Evolutionary conservation across 129 eudicot species (phyloP).

Genomic region (Flaveria trinervia): DNA sequence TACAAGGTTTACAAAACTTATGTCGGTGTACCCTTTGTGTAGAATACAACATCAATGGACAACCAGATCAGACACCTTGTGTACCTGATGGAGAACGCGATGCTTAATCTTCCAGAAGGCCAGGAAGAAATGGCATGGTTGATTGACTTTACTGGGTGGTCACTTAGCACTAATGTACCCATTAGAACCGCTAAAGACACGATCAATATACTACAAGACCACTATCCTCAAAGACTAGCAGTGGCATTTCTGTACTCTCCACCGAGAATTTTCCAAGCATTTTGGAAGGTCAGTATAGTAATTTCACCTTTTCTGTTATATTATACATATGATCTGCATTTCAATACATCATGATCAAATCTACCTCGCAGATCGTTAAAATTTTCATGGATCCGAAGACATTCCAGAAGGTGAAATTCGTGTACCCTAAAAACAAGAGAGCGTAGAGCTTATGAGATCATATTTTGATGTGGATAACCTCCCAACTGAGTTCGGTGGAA

Average conservation of each 20-base stretch:
- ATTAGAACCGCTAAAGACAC: constrained; percentile 78
- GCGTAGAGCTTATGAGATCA: constrained; percentile 71
- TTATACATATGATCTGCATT: background rate
- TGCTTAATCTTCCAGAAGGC: constrained; percentile 83
- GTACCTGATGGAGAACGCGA: constrained; percentile 81
- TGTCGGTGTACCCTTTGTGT: constrained; percentile 9
- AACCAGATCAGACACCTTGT: constrained; percentile 81
- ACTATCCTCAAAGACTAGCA: constrained; percentile 90
- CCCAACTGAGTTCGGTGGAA: constrained; percentile 87
- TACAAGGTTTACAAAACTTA: background rate
- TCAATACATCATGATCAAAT: background rate
- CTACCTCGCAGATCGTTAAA: constrained; percentile 55
- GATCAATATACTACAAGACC: constrained; percentile 72
- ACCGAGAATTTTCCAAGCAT: constrained; percentile 80
- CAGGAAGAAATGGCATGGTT: constrained; percentile 96
- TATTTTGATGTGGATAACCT: constrained; percentile 81
- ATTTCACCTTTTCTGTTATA: background rate
- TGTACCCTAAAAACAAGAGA: constrained; percentile 77
- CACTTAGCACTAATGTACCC: constrained; percentile 67
- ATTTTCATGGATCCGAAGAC: constrained; percentile 81
- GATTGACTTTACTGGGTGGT: constrained; percentile 84
- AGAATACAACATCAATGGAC: constrained; percentile 73
- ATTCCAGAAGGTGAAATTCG: constrained; percentile 66
- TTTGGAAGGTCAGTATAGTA: constrained; percentile 58
- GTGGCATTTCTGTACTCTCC: constrained; percentile 73